Evolutionary conservation across 2,329 filamentous ascomycete species (phyloP).

Genomic region (Mycogone perniciosa): DNA sequence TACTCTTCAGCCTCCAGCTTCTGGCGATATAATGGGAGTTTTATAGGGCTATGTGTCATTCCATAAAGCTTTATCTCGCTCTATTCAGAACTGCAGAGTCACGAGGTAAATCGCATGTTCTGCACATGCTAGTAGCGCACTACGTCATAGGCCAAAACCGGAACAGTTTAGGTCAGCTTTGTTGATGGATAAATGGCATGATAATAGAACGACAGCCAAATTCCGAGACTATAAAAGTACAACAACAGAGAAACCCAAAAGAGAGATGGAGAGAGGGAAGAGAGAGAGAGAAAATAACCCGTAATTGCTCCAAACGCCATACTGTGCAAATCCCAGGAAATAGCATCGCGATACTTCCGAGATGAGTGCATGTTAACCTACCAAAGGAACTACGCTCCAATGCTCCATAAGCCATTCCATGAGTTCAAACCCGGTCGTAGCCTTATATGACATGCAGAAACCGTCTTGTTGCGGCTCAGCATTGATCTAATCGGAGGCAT

Average conservation of each 20-base stretch:
- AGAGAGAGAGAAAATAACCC: neutral
- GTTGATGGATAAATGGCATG: neutral
- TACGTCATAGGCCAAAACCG: too few relatives aligned
- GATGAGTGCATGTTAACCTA: neutral
- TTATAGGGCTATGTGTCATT: neutral
- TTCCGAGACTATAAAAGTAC: too few relatives aligned
- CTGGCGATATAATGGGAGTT: neutral
- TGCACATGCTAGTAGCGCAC: too few relatives aligned
- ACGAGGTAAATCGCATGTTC: too few relatives aligned
- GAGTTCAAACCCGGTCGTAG: neutral
- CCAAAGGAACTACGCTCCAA: neutral
- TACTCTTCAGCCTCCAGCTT: neutral
- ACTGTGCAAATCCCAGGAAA: conserved; percentile 7
- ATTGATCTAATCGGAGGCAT: conserved; percentile 68
- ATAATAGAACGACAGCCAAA: too few relatives aligned
- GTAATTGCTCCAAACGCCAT: conserved; percentile 11
- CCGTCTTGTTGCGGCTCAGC: neutral
- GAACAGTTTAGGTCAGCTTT: neutral
- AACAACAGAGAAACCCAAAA: neutral
- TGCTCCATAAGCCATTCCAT: neutral
- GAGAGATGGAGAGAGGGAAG: neutral
- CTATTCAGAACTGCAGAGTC: too few relatives aligned
- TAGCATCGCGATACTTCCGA: neutral
- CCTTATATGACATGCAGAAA: neutral
- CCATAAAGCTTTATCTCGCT: neutral